A percentile compares a stretch with the other conserved stretches of the same genome.
phyloP scores from a whole-genome alignment of 2,329 filamentous ascomycete species.

The Hyphodiscus sp. region DNA sequence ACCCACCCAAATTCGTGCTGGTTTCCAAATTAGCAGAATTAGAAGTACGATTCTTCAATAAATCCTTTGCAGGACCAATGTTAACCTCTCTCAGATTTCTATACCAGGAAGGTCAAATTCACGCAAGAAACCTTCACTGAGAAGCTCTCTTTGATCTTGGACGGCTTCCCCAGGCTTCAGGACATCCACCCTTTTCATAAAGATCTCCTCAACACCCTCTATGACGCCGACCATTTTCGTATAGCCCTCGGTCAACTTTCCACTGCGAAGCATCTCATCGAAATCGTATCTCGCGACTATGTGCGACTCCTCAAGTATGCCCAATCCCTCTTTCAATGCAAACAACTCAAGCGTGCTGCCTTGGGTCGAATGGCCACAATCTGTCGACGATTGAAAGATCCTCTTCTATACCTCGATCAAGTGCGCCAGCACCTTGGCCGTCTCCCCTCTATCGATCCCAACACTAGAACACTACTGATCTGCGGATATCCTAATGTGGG shows the following conservation, averaged over 20 bases:
- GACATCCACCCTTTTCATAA: constrained; percentile 94
- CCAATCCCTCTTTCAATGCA: constrained; percentile 96
- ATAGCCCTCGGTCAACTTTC: constrained; percentile 95
- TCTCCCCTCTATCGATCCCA: constrained; percentile 97
- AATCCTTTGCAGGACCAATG: constrained; percentile 2
- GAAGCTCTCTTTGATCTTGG: constrained; percentile 84
- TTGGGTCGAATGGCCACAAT: constrained; percentile 98
- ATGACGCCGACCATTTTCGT: constrained; percentile 96
- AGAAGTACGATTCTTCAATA: constrained; percentile 40
- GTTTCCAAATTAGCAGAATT: constrained; percentile 94
- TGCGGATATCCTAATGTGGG: constrained; percentile 97
- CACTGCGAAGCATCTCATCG: constrained; percentile 92
- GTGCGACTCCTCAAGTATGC: constrained; percentile 95
- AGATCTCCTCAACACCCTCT: constrained; percentile 87
- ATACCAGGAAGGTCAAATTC: constrained; percentile 97
- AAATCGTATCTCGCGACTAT: constrained; percentile 94
- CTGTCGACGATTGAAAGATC: constrained; percentile 89
- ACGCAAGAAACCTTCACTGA: constrained; percentile 95
- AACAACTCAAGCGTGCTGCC: constrained; percentile 93
- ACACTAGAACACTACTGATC: constrained; percentile 90
- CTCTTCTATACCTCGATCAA: constrained; percentile 91
- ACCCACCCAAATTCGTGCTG: constrained; percentile 90
- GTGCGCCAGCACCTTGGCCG: constrained; percentile 94
- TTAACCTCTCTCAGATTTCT: constrained; percentile 58
- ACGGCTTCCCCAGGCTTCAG: constrained; percentile 85